Percentiles rank a stretch among this genome's conserved stretches.
These are phyloP conservation scores for Furcasterigmium furcatum DNA, from an alignment of 2,329 filamentous ascomycete genomes.

Conservation along the genomic window DNA sequence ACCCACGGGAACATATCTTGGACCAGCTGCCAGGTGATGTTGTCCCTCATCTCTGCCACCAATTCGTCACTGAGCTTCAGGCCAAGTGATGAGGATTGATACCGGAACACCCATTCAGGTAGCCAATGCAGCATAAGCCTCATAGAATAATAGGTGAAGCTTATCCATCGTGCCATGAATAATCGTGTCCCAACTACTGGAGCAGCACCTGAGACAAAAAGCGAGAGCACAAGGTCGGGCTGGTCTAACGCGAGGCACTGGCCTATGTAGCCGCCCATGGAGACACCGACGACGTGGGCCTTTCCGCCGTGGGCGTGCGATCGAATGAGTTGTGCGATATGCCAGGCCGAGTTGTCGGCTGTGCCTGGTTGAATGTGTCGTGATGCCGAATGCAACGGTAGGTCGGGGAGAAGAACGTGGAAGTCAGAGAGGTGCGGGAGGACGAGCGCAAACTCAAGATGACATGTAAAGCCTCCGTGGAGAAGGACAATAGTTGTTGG, in stretches of 20 bases:
- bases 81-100: constrained; percentile 20
- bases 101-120: constrained; percentile 19
- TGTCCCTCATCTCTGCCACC: constrained; percentile 26
- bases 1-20: constrained; percentile 18
- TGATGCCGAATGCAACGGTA: constrained; percentile 34
- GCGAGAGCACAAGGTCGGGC: constrained; percentile 24
- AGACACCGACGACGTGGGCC: constrained; percentile 36
- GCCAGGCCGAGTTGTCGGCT: constrained; percentile 22
- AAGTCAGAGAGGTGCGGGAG: constrained; percentile 29
- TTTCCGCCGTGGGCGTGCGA: constrained; percentile 26
- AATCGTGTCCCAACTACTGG: constrained; percentile 20
- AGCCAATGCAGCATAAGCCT: constrained; percentile 20
- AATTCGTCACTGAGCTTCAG: constrained; percentile 22
- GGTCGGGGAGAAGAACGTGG: constrained; percentile 33
- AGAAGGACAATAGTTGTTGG: constrained; percentile 24
- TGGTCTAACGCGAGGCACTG: constrained; percentile 27
- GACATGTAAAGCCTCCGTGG: constrained; percentile 26
- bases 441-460: constrained; percentile 29
- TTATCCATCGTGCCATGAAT: constrained; percentile 20
- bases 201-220: constrained; percentile 28
- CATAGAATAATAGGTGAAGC: constrained; percentile 19
- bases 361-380: constrained; percentile 24
- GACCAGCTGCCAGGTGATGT: constrained; percentile 22
- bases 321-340: constrained; percentile 30
- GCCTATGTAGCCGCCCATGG: constrained; percentile 32